Conservation (phyloP, 2,329 filamentous ascomycete genomes). For the Graphilbum fragrans region DNA sequence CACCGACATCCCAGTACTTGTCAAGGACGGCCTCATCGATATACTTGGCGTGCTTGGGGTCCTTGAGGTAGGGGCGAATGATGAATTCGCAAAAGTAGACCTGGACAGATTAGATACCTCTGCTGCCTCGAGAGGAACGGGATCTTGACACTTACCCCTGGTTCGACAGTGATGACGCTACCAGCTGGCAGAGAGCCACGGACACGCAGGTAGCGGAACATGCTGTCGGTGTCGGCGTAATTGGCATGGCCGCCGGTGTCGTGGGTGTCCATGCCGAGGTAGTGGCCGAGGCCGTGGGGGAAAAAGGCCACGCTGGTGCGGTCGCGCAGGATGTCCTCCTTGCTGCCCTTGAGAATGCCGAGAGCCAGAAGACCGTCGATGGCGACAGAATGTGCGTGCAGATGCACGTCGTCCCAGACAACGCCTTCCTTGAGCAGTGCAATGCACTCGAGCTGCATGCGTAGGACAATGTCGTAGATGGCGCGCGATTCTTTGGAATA, state of each 20-base stretch:
- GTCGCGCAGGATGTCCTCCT: conserved; percentile 61
- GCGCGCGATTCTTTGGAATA: conserved; percentile 58
- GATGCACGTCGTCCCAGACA: conserved; percentile 70
- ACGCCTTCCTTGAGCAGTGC: conserved; percentile 60
- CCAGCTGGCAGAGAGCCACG: conserved; percentile 63
- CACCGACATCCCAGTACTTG: conserved; percentile 72
- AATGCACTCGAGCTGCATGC: conserved; percentile 77
- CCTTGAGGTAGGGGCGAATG: conserved; percentile 65
- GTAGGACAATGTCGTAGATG: conserved; percentile 73
- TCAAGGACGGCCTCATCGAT: conserved; percentile 65
- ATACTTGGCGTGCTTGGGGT: conserved; percentile 60
- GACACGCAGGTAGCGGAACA: conserved; percentile 81
- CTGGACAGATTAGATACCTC: conserved; percentile 19
- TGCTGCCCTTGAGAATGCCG: conserved; percentile 58
- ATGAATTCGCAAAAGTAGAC: conserved; percentile 90
- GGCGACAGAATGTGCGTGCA: conserved; percentile 67
- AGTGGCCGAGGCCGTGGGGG: conserved; percentile 83
- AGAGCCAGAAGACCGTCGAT: conserved; percentile 67
- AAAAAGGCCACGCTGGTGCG: conserved; percentile 85
- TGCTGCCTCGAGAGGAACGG: not conserved
- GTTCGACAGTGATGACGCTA: conserved; percentile 87
- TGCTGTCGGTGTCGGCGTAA: conserved; percentile 63
- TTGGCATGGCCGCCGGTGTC: conserved; percentile 72
- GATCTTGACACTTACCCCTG: conserved; percentile 50
- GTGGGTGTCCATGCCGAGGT: conserved; percentile 86